Percentiles rank a stretch among this genome's conserved stretches.
Evolutionary conservation across 108 stramenopile species (phyloP).

Genomic region (Thalassiosira profunda): DNA sequence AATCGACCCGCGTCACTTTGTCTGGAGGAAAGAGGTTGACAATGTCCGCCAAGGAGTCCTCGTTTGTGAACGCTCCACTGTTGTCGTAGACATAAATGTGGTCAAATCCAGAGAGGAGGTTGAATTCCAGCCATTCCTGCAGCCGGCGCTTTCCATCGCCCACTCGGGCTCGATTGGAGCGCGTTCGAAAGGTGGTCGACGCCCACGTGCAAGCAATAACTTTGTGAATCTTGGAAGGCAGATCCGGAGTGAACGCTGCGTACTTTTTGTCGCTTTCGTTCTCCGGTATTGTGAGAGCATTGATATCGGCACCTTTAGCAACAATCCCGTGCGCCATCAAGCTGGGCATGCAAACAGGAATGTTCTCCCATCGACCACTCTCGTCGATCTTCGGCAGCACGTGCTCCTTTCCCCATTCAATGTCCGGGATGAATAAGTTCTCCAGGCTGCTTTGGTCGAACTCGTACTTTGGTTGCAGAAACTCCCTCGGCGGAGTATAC

Average conservation of each 20-base stretch:
- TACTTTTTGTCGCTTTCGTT: slow-evolving; percentile 18
- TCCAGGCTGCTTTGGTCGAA: slow-evolving; percentile 22
- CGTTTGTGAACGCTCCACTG: slow-evolving; percentile 37
- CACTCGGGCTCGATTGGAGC: slow-evolving; percentile 71
- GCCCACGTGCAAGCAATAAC: slow-evolving; percentile 80
- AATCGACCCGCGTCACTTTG: slow-evolving; percentile 63
- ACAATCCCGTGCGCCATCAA: background rate
- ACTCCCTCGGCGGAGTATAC: slow-evolving; percentile 69
- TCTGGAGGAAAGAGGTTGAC: slow-evolving; percentile 28
- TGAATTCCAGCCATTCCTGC: slow-evolving; percentile 87
- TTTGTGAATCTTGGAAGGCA: slow-evolving; percentile 23
- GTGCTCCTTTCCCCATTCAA: slow-evolving; percentile 27
- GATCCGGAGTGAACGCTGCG: slow-evolving; percentile 10
- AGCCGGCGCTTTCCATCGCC: slow-evolving; percentile 78
- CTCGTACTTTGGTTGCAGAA: slow-evolving; percentile 61
- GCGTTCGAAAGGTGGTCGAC: slow-evolving; percentile 50
- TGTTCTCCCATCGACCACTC: slow-evolving; percentile 45
- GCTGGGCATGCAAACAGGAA: slow-evolving; percentile 34
- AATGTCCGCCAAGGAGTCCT: slow-evolving; percentile 29
- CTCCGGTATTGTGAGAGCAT: slow-evolving; percentile 6
- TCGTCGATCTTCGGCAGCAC: slow-evolving; percentile 36
- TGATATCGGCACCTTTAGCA: slow-evolving; percentile 1
- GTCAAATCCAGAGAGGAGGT: slow-evolving; percentile 78
- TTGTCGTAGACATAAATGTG: slow-evolving; percentile 90
- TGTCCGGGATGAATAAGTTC: slow-evolving; percentile 40